phyloP scores from a whole-genome alignment of 2,329 filamentous ascomycete species.

The Alternaria sp. region DNA sequence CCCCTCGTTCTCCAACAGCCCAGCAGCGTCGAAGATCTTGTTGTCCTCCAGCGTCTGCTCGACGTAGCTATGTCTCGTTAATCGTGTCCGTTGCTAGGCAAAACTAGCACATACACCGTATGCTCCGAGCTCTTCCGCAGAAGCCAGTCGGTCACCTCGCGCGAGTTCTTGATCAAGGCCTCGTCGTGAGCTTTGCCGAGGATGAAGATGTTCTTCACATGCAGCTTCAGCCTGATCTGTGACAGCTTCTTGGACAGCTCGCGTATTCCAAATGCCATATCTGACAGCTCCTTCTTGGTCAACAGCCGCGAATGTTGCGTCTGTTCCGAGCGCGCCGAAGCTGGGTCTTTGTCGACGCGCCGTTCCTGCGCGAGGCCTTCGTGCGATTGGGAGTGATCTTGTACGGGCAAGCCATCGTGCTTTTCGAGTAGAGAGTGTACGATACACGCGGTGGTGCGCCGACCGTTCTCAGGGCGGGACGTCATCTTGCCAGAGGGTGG shows the following conservation, averaged over 20 bases:
- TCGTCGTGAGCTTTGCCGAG: slow-evolving; percentile 92
- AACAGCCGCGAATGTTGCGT: slow-evolving; percentile 72
- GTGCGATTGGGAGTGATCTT: slow-evolving; percentile 35
- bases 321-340: slow-evolving; percentile 39
- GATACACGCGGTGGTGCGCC: slow-evolving; percentile 62
- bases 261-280: slow-evolving; percentile 96
- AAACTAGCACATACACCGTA: slow-evolving; percentile 65
- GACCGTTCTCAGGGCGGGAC: slow-evolving; percentile 44
- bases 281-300: slow-evolving; percentile 91
- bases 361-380: slow-evolving; percentile 44
- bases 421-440: slow-evolving; percentile 65
- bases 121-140: slow-evolving; percentile 74
- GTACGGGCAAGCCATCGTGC: slow-evolving; percentile 42
- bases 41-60: slow-evolving; percentile 76
- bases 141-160: slow-evolving; percentile 81
- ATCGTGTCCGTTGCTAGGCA: not conserved
- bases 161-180: slow-evolving; percentile 75
- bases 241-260: slow-evolving; percentile 87
- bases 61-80: slow-evolving; percentile 59
- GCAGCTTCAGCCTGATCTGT: slow-evolving; percentile 80
- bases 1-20: slow-evolving; percentile 68
- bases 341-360: slow-evolving; percentile 53
- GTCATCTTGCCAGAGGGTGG: slow-evolving; percentile 30
- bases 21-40: slow-evolving; percentile 74
- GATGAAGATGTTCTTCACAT: slow-evolving; percentile 82